These are phyloP conservation scores for Flammula alnicola DNA, from an alignment of 1,284 basidiomycete genomes.

Conservation along the genomic window DNA sequence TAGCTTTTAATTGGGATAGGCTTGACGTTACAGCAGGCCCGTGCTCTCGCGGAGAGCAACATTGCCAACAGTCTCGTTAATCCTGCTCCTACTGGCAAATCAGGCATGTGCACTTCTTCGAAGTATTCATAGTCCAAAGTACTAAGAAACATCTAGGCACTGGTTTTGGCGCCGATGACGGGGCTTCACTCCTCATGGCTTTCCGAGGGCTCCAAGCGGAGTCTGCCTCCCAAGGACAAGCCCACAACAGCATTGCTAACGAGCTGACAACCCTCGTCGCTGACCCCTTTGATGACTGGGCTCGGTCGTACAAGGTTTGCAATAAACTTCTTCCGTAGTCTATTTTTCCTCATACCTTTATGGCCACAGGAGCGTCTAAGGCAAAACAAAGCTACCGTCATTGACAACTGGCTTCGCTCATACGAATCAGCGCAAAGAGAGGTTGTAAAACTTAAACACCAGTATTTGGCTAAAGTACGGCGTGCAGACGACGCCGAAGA, in stretches of 20 bases:
- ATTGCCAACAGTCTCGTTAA: slow-evolving; percentile 62
- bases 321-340: slow-evolving; percentile 1
- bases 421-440: slow-evolving; percentile 71
- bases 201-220: slow-evolving; percentile 81
- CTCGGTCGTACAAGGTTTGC: slow-evolving; percentile 64
- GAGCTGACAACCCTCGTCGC: slow-evolving; percentile 72
- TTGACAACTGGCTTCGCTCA: slow-evolving; percentile 73
- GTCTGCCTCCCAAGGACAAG: slow-evolving; percentile 65
- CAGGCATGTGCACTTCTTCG: slow-evolving; percentile 43
- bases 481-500: slow-evolving; percentile 89
- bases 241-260: slow-evolving; percentile 66
- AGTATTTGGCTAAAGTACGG: slow-evolving; percentile 79
- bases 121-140: slow-evolving; percentile 4
- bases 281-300: slow-evolving; percentile 79
- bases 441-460: slow-evolving; percentile 72
- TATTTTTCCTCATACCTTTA: slow-evolving; percentile 9
- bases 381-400: slow-evolving; percentile 56
- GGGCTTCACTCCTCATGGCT: slow-evolving; percentile 76
- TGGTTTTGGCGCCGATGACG: slow-evolving; percentile 79
- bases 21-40: slow-evolving; percentile 48
- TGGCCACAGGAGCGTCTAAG: slow-evolving; percentile 58
- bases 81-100: slow-evolving; percentile 51
- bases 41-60: slow-evolving; percentile 65
- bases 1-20: not conserved
- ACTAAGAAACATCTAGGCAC: slow-evolving; percentile 41